These are phyloP conservation scores for Pestalotiopsis fici DNA, from an alignment of 2,329 filamentous ascomycete genomes.

Conservation along the genomic window DNA sequence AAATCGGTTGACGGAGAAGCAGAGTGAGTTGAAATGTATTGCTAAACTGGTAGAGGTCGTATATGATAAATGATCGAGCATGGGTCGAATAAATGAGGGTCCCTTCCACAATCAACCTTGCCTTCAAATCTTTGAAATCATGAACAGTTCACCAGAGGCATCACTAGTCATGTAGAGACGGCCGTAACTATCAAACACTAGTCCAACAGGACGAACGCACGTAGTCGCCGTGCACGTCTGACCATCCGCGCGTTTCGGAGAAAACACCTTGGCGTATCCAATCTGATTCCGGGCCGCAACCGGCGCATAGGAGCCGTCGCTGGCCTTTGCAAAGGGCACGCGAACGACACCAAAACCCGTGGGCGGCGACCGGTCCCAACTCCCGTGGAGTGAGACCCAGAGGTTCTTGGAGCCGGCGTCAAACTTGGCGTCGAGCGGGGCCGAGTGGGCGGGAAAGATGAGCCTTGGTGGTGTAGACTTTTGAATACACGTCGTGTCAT, in stretches of 20 bases:
- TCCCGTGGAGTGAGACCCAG: constrained; percentile 64
- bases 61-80: no score
- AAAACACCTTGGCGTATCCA: constrained; percentile 48
- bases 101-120: no score
- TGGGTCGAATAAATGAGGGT: no score
- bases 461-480: constrained; percentile 42
- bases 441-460: constrained; percentile 57
- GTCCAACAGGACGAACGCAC: constrained; percentile 54
- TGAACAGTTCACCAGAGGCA: constrained; percentile 48
- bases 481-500: constrained; percentile 23
- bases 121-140: constrained; percentile 9
- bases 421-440: constrained; percentile 66
- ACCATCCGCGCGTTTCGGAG: constrained; percentile 42
- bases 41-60: no score
- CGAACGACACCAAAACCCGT: constrained; percentile 37
- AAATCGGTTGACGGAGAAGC: no score
- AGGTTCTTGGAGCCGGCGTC: constrained; percentile 54
- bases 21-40: no score
- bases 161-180: constrained; percentile 56
- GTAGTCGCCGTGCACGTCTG: constrained; percentile 39
- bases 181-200: constrained; percentile 41
- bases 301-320: constrained; percentile 25
- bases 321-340: constrained; percentile 33
- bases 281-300: constrained; percentile 32
- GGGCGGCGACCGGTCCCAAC: constrained; percentile 43